Percentiles rank a stretch among this genome's conserved stretches.
Conservation (phyloP, 768 basidiomycete genomes). For the Xerocomus spinulosus region DNA sequence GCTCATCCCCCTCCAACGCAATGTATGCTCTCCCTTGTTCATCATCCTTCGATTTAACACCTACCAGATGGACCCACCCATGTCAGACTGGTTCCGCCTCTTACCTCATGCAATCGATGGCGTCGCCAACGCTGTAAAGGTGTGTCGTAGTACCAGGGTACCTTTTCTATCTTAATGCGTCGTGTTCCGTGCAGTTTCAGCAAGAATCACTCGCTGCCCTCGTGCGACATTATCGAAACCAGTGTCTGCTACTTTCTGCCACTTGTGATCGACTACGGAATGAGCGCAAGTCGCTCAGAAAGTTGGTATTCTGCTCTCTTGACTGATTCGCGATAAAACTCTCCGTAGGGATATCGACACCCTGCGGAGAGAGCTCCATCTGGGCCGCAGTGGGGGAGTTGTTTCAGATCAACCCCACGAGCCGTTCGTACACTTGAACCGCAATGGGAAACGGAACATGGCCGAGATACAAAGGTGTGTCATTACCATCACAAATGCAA, state of each 20-base stretch:
- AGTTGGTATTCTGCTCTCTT: conserved; percentile 34
- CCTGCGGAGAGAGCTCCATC: conserved; percentile 46
- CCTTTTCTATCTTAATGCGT: not conserved
- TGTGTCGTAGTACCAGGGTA: conserved; percentile 19
- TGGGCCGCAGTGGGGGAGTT: conserved; percentile 37
- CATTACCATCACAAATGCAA: not conserved
- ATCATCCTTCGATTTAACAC: not conserved
- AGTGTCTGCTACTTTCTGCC: conserved; percentile 43
- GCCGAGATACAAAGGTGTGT: conserved; percentile 41
- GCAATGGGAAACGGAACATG: conserved; percentile 65
- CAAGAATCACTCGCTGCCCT: conserved; percentile 69
- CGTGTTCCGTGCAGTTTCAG: conserved; percentile 56
- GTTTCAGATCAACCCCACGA: conserved; percentile 23
- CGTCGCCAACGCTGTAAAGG: conserved; percentile 65
- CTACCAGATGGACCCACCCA: conserved; percentile 70
- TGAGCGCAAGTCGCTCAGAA: conserved; percentile 49
- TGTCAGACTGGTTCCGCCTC: conserved; percentile 77
- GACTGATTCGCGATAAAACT: conserved; percentile 6
- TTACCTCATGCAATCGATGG: conserved; percentile 58
- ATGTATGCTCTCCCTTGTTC: conserved; percentile 42
- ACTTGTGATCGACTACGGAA: conserved; percentile 31
- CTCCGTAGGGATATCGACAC: conserved; percentile 44
- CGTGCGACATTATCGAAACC: conserved; percentile 57
- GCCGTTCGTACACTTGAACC: conserved; percentile 41
- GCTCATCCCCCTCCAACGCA: conserved; percentile 65